Conservation (phyloP, 352 stramenopile species). For the Phytophthora meadii region DNA sequence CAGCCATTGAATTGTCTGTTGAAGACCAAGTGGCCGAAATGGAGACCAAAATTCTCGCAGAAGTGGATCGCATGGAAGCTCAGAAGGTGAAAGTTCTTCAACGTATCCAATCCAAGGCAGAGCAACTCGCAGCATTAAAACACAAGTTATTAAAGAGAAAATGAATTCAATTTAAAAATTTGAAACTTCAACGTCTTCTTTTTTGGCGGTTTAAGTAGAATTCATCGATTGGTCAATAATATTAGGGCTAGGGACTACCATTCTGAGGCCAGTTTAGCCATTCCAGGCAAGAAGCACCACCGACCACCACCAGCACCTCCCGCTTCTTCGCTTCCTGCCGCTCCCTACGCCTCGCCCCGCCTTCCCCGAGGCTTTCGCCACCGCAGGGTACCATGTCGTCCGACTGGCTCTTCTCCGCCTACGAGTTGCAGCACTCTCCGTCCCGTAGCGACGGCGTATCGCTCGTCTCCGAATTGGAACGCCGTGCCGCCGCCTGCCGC, state of each 20-base stretch:
- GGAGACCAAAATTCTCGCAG: slow-evolving; percentile 39
- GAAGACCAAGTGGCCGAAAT: slow-evolving; percentile 61
- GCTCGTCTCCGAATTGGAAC: slow-evolving; percentile 35
- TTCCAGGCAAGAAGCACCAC: slow-evolving; percentile 12
- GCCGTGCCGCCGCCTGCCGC: slow-evolving; percentile 36
- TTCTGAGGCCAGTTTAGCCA: slow-evolving; percentile 24
- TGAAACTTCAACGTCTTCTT: background rate
- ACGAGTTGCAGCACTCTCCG: slow-evolving; percentile 41
- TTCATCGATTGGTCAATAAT: slow-evolving; percentile 5
- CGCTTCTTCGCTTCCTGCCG: slow-evolving; percentile 4
- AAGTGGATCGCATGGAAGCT: slow-evolving; percentile 46
- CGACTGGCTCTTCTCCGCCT: slow-evolving; percentile 49
- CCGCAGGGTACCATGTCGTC: slow-evolving; percentile 20
- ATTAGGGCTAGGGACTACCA: background rate
- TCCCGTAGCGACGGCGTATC: slow-evolving; percentile 41
- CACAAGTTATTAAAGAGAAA: slow-evolving; percentile 6
- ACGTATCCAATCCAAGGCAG: slow-evolving; percentile 54
- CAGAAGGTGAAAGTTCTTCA: slow-evolving; percentile 43
- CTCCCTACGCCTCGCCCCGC: background rate
- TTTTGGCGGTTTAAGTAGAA: slow-evolving; percentile 3
- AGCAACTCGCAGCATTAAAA: slow-evolving; percentile 17
- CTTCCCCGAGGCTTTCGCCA: slow-evolving; percentile 3
- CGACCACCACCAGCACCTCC: background rate
- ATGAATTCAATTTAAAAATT: background rate
- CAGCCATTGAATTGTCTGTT: slow-evolving; percentile 40